Base-by-base conservation (phyloP, 2,329 filamentous ascomycete species). In the Aspergillus persii region DNA sequence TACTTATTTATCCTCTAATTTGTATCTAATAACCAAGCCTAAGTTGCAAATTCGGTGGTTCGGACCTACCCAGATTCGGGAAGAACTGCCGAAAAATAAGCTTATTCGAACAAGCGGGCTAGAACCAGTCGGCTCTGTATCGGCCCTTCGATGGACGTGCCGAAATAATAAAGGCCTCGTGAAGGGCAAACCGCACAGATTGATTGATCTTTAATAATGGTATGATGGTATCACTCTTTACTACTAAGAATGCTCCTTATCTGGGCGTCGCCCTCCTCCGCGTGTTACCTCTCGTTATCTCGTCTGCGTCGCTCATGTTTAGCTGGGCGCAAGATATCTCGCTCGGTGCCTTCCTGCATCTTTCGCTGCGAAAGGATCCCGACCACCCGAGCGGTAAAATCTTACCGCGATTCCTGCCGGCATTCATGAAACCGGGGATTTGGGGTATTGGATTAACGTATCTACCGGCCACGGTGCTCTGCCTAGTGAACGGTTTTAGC, bases 371-470 rank as follows among this genome's bases (percentile, higher is more conserved):
- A 8, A 29, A 23, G 11, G 51, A 53, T 44, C 33, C 51, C 15
- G 26, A 33, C 51, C 51, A 53, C 23, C 51, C 51, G 8, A 53
- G 51, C 23, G 51, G 51, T 36, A 44, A 53, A n/a, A 41, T 53
- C 51, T 36, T 53, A 2, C 36, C 51, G 8, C 36, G 51, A 15
- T 53, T 26, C 36, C 51, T 53, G 33, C 51, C 51, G n/a, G 51
- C 51, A 44, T 53, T 53, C 51, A 53, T 53, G 51, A 44, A 44
- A 44, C 51, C 51, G 15, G 51, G 51, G 18, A 41, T 53, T 29
- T 53, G 51, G 51, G 36, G 51, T 8, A 53, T 53, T 44, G 51
- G 51, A 27, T 53, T 53, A 23, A 53, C 51, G 11, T 53, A 53
- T 36, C 51, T 36, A 41, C 31, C 36, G 9, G 51, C 51, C 36